Base-by-base conservation (phyloP, 2,329 filamentous ascomycete genomes). In the Daldinia sp. region DNA sequence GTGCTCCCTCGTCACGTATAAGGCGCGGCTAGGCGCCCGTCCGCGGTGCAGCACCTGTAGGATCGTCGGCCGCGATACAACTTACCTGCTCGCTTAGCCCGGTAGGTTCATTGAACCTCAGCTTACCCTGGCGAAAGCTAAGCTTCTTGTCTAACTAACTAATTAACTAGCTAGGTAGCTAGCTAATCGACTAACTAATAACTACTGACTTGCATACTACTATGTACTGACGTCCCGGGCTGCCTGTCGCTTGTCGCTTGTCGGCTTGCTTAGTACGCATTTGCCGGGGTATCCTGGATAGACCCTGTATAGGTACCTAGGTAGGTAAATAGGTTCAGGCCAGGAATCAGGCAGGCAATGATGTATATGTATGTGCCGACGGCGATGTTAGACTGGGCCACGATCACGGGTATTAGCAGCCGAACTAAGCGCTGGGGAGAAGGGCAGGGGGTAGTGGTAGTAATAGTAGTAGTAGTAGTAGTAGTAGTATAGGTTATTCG, bases 191-290 rank as follows among this genome's bases (percentile, higher is more conserved):
- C 37, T 41, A 41, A 7, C 15, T 17, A 8, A 17, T 19, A 13
- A 17, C 23, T 37, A 15, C 30, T 25, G 19, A 11, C 37, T 21
- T 37, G 34, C 34, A n/a, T 8, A 19, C 19, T 21, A 21, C 39
- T 23, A 10, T 11, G 6, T 41, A 41, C 37, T 19, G 19, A 23
- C 9, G 10, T n/a, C 37, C 37, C 37, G 37, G 19, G 37, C 37
- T 41, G 37, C 10, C 21, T 45, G 13, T 15, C 21, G 21, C 39
- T 13, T 45, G 13, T 15, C 21, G 21, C 39, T 45, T 27, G 39
- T 27, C 21, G 15, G 45, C 45, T 21, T 49, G 56, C 61, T 57
- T 63, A 57, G 61, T 63, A 59, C 55, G 50, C 61, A 48, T 25
- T 9, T 34, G 35, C 15, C 19, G 21, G 39, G 39, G 39, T 13